A percentile compares a stretch with the other conserved stretches of the same genome.
Conservation (phyloP, 78 protist genomes). For the Planoprotostelium fungivorum region DNA sequence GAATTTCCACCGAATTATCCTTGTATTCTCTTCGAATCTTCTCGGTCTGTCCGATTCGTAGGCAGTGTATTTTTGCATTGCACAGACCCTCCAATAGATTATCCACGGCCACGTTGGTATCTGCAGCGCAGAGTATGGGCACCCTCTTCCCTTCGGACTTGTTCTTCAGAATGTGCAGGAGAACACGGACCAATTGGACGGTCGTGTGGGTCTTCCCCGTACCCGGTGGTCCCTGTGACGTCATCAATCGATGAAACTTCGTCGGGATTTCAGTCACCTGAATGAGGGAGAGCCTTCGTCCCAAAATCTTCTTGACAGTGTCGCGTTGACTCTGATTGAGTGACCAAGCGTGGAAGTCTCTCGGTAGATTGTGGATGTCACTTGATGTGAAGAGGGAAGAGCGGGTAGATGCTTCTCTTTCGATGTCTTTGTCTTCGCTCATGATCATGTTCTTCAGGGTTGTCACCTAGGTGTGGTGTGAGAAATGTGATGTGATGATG, state of each 20-base stretch:
- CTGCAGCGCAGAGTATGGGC: neutral
- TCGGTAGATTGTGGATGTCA: neutral
- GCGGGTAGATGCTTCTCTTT: neutral
- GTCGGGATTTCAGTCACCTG: no score
- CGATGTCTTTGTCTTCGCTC: neutral
- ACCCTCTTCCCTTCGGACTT: neutral
- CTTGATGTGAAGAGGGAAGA: neutral
- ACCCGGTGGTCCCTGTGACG: neutral
- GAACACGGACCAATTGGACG: neutral
- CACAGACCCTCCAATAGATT: slow-evolving; percentile 41
- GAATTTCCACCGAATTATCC: neutral
- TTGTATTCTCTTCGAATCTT: slow-evolving; percentile 12
- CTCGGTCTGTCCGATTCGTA: slow-evolving; percentile 21
- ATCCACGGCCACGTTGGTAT: slow-evolving; percentile 49
- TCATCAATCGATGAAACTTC: no score
- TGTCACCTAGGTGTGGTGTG: no score
- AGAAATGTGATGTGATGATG: no score
- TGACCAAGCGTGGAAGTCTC: neutral
- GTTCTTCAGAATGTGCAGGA: neutral
- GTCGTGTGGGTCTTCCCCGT: neutral
- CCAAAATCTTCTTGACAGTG: neutral
- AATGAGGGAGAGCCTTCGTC: neutral
- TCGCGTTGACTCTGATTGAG: neutral
- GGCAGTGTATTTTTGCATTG: slow-evolving; percentile 9
- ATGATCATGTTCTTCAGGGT: neutral